phyloP scores from a whole-genome alignment of 345 rosid genomes.

The Populus ilicifolia region DNA sequence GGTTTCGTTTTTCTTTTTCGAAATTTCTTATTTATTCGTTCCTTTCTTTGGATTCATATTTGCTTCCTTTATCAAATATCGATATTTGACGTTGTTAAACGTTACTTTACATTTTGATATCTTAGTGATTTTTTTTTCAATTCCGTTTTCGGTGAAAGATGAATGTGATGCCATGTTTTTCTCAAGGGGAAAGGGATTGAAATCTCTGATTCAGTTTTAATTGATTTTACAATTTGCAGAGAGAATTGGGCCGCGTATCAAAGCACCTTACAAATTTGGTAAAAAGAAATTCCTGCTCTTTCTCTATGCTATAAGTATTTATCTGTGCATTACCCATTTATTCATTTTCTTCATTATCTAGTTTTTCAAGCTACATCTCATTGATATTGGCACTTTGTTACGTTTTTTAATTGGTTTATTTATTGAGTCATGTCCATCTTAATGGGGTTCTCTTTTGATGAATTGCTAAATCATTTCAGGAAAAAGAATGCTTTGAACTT shows the following conservation, averaged over 20 bases:
- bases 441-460: background rate
- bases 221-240: conserved; percentile 39
- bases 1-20: conserved; percentile 30
- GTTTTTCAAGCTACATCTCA: background rate
- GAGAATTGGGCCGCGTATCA: conserved; percentile 52
- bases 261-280: conserved; percentile 44
- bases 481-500: conserved; percentile 52
- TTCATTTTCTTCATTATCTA: background rate
- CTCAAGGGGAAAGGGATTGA: background rate
- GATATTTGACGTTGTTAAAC: background rate
- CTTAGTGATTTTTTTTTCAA: background rate
- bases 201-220: conserved; percentile 13
- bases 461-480: conserved; percentile 39
- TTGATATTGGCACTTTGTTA: background rate
- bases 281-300: background rate
- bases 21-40: background rate
- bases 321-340: background rate
- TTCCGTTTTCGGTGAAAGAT: background rate
- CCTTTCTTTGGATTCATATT: background rate
- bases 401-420: background rate
- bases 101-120: background rate
- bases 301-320: background rate
- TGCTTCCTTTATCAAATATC: background rate
- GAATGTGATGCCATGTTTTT: background rate
- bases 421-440: background rate